Evolutionary conservation across 306 rosid species (phyloP), one percentile per base, ranked within the genome.

Genomic region (Sophora flavescens): DNA sequence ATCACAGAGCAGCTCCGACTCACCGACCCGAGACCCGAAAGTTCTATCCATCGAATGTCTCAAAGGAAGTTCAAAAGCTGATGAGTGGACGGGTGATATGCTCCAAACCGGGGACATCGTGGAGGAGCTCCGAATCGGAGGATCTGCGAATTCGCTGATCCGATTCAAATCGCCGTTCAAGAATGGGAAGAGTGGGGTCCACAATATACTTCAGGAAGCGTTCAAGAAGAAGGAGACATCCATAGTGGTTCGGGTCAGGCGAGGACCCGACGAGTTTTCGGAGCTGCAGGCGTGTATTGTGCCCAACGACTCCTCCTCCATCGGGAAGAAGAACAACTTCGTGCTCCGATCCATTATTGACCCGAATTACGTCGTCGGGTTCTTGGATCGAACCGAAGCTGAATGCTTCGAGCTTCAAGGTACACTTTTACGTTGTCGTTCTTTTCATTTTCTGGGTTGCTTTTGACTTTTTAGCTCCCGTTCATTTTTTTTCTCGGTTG

Each of bases 281-380:
- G 93, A 93, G 88, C 8, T 91, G 56, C 97, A 93, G 60, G 96
- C 96, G 0, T 93, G 98, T 64, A 93, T 93, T 50, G 97, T 93
- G 17, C 98, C 98, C 7, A 87, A 86, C 48, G 98, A 91, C 0
- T 74, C 86, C 2, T 17, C 78, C 1, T 74, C 88, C 2, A 17
- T 78, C 13, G 80, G 86, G 4, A 83, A 70, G 80, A 93, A 83
- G 80, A 88, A 85, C 56, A 88, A 82, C 48, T 90, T 88, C 62
- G 91, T 93, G 16, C 87, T 93, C 2, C 67, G 97, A 1, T 89
- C 98, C 6, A 93, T 93, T n/a, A 59, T 45, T 3, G 98, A 93
- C 41, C 98, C 98, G 35, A 93, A 93, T 75, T 93, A 93, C 75
- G 85, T 89, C 1, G 97, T 88, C 70, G 97, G 93, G 14, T 89